These are phyloP conservation scores for Globisporangium paroecandrum DNA, from an alignment of 352 stramenopile species.

Conservation along the genomic window DNA sequence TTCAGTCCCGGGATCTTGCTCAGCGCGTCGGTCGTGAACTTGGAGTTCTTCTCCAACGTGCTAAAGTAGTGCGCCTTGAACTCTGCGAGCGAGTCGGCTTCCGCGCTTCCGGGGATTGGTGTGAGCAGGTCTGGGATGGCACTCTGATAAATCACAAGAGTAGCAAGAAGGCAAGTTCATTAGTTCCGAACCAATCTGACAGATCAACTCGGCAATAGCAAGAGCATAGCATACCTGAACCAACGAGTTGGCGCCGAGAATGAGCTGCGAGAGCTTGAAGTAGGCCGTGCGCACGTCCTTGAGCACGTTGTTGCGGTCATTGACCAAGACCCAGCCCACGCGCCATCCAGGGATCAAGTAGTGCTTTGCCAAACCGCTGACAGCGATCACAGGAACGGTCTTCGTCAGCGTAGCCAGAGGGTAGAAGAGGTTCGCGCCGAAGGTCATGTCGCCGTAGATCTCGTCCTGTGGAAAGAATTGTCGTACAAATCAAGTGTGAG, in stretches of 20 bases:
- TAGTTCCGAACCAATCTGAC: background rate
- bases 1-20: constrained; percentile 78
- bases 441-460: constrained; percentile 86
- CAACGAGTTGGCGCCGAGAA: constrained; percentile 90
- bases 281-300: constrained; percentile 86
- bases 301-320: constrained; percentile 83
- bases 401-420: constrained; percentile 81
- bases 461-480: constrained; percentile 39
- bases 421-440: constrained; percentile 69
- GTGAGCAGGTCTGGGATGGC: constrained; percentile 82
- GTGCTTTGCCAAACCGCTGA: constrained; percentile 93
- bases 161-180: background rate
- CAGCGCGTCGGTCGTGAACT: constrained; percentile 75
- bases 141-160: constrained; percentile 38
- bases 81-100: constrained; percentile 48
- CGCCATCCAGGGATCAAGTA: constrained; percentile 95
- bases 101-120: constrained; percentile 50
- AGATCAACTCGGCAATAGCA: background rate
- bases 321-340: constrained; percentile 94
- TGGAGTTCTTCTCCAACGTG: constrained; percentile 84
- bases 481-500: background rate
- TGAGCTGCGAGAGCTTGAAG: constrained; percentile 91
- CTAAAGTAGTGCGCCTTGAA: constrained; percentile 87
- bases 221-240: constrained; percentile 22
- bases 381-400: constrained; percentile 75